phyloP scores from a whole-genome alignment of 1,284 basidiomycete species.

The Boletus hoseneyae region DNA sequence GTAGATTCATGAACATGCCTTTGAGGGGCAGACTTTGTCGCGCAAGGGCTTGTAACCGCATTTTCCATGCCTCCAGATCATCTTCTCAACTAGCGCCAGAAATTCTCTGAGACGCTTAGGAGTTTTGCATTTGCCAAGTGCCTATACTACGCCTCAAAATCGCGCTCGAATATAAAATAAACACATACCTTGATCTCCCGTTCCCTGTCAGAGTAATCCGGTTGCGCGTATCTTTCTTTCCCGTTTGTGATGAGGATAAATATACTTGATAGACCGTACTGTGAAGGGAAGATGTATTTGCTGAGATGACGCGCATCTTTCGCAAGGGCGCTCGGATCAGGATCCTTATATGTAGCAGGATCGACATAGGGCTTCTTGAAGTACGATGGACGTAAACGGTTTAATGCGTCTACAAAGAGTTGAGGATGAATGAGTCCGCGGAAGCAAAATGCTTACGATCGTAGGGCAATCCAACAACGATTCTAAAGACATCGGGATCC shows the following conservation, averaged over 20 bases:
- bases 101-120: slow-evolving; percentile 65
- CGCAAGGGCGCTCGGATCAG: slow-evolving; percentile 43
- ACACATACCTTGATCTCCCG: slow-evolving; percentile 61
- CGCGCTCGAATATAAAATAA: neutral
- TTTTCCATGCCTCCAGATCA: slow-evolving; percentile 67
- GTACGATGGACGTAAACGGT: slow-evolving; percentile 48
- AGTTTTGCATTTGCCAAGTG: slow-evolving; percentile 55
- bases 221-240: slow-evolving; percentile 35
- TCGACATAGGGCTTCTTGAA: slow-evolving; percentile 25
- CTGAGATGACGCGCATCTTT: slow-evolving; percentile 59
- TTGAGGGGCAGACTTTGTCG: slow-evolving; percentile 69
- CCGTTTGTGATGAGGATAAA: slow-evolving; percentile 35
- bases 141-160: slow-evolving; percentile 29
- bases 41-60: slow-evolving; percentile 70
- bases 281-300: slow-evolving; percentile 82
- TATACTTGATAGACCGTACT: slow-evolving; percentile 65
- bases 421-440: slow-evolving; percentile 1
- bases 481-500: slow-evolving; percentile 42
- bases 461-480: slow-evolving; percentile 64
- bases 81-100: slow-evolving; percentile 54
- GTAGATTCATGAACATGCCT: slow-evolving; percentile 41
- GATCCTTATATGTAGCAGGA: slow-evolving; percentile 34
- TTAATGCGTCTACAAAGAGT: slow-evolving; percentile 54
- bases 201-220: slow-evolving; percentile 64
- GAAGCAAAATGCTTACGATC: slow-evolving; percentile 46